Percentiles rank a stretch among this genome's conserved stretches.
Conservation (phyloP, 106 monocot species). For the Platanthera guangdongensis region DNA sequence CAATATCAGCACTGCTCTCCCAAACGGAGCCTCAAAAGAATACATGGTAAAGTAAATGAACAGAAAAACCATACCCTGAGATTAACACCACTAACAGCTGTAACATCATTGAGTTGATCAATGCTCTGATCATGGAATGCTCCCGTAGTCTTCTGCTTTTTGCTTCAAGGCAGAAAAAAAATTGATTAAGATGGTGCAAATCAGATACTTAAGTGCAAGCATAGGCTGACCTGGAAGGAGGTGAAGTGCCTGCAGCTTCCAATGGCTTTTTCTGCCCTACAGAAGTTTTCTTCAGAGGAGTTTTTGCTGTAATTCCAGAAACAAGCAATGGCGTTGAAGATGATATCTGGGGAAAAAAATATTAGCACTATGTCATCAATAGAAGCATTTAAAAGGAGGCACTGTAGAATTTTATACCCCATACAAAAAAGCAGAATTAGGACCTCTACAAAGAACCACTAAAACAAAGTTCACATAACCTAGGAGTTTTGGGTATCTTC, state of each 20-base stretch:
- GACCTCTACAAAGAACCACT: background rate
- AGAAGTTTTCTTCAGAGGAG: slow-evolving; percentile 37
- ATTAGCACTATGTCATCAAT: background rate
- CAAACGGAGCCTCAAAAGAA: background rate
- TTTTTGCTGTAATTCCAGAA: slow-evolving; percentile 23
- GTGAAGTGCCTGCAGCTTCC: slow-evolving; percentile 26
- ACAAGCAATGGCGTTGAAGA: slow-evolving; percentile 16
- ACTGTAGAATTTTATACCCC: background rate
- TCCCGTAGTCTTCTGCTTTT: slow-evolving; percentile 83
- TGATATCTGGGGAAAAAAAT: slow-evolving; percentile 15
- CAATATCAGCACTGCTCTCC: too few relatives aligned
- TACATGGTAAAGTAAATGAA: background rate
- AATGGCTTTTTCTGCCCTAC: slow-evolving; percentile 48
- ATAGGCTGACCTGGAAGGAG: slow-evolving; percentile 25
- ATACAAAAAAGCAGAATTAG: background rate
- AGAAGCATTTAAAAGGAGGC: background rate
- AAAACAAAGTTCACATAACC: background rate
- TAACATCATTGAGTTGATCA: slow-evolving; percentile 96
- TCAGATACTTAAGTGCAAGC: background rate
- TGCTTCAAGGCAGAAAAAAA: slow-evolving; percentile 27
- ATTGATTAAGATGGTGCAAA: background rate
- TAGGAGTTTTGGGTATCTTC: background rate
- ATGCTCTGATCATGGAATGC: slow-evolving; percentile 75
- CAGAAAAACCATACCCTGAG: slow-evolving; percentile 47
- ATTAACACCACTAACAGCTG: slow-evolving; percentile 90